Conservation (phyloP, 192 early-diverging fungal genomes). For the Podila clonocystis region DNA sequence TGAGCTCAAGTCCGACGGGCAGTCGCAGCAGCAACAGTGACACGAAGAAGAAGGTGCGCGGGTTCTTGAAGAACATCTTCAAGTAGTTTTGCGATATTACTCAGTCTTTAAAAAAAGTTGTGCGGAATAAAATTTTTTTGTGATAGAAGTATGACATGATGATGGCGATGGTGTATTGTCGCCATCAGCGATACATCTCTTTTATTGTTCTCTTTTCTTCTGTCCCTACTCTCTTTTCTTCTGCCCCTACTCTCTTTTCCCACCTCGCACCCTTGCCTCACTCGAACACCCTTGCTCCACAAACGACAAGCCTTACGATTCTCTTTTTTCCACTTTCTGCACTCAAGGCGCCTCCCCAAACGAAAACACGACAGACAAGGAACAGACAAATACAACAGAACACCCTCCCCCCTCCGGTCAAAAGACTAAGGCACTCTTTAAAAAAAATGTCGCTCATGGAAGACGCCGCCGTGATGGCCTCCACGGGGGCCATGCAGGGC, state of each 20-base stretch:
- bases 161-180: not conserved
- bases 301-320: too few relatives aligned
- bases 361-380: too few relatives aligned
- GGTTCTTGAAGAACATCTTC: constrained; percentile 49
- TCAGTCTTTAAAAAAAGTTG: not conserved
- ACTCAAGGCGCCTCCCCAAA: too few relatives aligned
- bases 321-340: too few relatives aligned
- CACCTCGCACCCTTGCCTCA: not conserved
- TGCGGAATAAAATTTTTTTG: not conserved
- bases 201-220: not conserved
- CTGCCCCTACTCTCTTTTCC: not conserved
- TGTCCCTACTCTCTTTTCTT: not conserved
- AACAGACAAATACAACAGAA: too few relatives aligned
- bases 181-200: not conserved
- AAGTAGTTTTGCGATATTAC: not conserved
- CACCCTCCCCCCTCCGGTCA: too few relatives aligned
- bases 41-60: constrained; percentile 48
- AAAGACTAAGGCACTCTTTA: not conserved
- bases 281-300: too few relatives aligned
- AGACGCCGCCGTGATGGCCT: not conserved
- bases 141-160: not conserved
- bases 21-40: constrained; percentile 19
- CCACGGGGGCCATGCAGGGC: not conserved
- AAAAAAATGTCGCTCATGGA: not conserved
- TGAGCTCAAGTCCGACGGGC: constrained; percentile 9